Evolutionary conservation across 768 basidiomycete genomes (phyloP).

Genomic region (Mycena galericulata): DNA sequence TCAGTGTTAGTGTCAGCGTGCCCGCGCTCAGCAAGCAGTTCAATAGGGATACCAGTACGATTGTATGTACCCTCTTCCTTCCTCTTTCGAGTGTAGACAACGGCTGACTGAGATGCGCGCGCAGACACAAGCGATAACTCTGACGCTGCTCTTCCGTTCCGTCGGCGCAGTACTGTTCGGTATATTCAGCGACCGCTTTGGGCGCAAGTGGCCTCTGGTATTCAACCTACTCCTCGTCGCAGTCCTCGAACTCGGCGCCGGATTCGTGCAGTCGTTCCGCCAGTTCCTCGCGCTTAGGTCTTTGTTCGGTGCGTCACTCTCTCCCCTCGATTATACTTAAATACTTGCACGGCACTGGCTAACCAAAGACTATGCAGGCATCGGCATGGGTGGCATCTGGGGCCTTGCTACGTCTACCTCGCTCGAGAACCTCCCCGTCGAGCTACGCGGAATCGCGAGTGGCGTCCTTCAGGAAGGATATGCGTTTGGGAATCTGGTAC

Average conservation of each 20-base stretch:
- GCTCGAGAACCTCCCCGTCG: slow-evolving; percentile 27
- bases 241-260: slow-evolving; percentile 80
- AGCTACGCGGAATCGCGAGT: slow-evolving; percentile 18
- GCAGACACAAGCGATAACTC: slow-evolving; percentile 85
- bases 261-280: slow-evolving; percentile 81
- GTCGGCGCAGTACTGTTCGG: slow-evolving; percentile 87
- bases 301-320: slow-evolving; percentile 68
- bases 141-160: slow-evolving; percentile 91
- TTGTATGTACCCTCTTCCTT: slow-evolving; percentile 46
- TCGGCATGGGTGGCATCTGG: slow-evolving; percentile 25
- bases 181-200: slow-evolving; percentile 87
- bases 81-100: slow-evolving; percentile 9
- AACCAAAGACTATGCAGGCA: slow-evolving; percentile 16
- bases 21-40: slow-evolving; percentile 62
- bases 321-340: slow-evolving; percentile 7
- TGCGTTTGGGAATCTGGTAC: slow-evolving; percentile 20
- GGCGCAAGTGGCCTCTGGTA: slow-evolving; percentile 94
- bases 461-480: slow-evolving; percentile 20
- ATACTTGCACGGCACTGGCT: slow-evolving; percentile 18
- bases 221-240: slow-evolving; percentile 78
- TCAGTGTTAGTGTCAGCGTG: slow-evolving; percentile 77
- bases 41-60: slow-evolving; percentile 50
- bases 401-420: slow-evolving; percentile 18
- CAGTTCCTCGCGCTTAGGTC: slow-evolving; percentile 89
- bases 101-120: slow-evolving; percentile 13